phyloP scores from a whole-genome alignment of 208 protist genomes.

The Herpetomonas samuelpessoai region DNA sequence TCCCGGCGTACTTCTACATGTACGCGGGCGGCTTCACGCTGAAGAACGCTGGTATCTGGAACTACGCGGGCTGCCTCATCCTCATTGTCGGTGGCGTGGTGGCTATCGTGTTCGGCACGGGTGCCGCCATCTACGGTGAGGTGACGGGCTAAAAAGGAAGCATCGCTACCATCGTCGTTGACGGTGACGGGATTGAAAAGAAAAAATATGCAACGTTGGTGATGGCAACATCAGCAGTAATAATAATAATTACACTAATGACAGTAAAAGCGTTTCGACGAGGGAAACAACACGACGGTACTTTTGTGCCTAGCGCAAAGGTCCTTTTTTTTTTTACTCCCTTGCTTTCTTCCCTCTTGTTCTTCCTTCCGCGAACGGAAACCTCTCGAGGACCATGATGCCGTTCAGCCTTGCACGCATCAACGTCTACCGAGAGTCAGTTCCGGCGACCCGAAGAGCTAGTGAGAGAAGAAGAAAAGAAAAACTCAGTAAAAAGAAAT shows the following conservation, averaged over 20 bases:
- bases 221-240: neutral
- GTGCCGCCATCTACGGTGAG: conserved; percentile 37
- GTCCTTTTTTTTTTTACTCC: conserved; percentile 8
- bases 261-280: neutral
- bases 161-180: neutral
- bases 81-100: conserved; percentile 46
- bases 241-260: neutral
- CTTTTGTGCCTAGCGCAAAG: too few species aligned
- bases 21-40: conserved; percentile 46
- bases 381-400: too few species aligned
- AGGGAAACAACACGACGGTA: neutral
- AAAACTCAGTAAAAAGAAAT: neutral
- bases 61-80: conserved; percentile 43
- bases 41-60: conserved; percentile 27
- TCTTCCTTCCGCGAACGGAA: conserved; percentile 10
- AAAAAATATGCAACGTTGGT: too few species aligned
- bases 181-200: too few species aligned
- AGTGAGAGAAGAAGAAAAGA: too few species aligned
- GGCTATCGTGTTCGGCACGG: conserved; percentile 56
- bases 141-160: neutral
- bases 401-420: conserved; percentile 3
- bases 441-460: too few species aligned
- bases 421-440: too few species aligned
- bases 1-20: conserved; percentile 62
- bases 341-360: conserved; percentile 18